Base-by-base conservation (phyloP, 768 basidiomycete genomes). In the Mycena filopes region DNA sequence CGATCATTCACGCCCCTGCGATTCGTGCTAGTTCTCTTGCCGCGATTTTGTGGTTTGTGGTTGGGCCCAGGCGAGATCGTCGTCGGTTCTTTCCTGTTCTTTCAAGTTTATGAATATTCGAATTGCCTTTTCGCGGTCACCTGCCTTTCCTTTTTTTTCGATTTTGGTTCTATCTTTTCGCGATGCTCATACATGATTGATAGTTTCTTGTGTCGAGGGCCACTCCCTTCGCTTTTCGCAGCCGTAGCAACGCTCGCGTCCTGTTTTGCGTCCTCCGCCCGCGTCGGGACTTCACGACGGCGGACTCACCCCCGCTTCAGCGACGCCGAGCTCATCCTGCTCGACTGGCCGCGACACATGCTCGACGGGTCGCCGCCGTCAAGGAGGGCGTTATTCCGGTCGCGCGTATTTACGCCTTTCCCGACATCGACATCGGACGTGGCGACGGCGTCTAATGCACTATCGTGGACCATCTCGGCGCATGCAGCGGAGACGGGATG, bases 201-300 rank as follows among this genome's bases (percentile, higher is more conserved):
- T 71, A 96, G 96, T 48, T 99, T 87, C 80, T 90, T 99, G 56
- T 95, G 98, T 23, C 98, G 97, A 99, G 74, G 95, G 97, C 57
- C 98, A 99, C 78, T 99, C 99, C 84, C 88, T 99, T 76, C 99
- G 99, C 85, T 99, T 99, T 82, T 89, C 90, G 67, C 93, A 97
- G 20, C 85, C 99, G 31, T 87, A 99, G 99, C 84, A 98, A 99
- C 76, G 94, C 95, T 15, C 91, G 93, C 23, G 82, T 99, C 23
- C 98, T 97, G 1, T 99, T 99, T 75, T n/a, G n/a, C n/a, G n/a
- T n/a, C n/a, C n/a, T n/a, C n/a, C n/a, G n/a, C n/a, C 49, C 96
- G 98, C 65, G 97, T 99, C 93, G 97, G 70, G 98, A 99, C 78
- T 99, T 99, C 81, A 98, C 95, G 13, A 98, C 99, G 97, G 98